Conservation (phyloP, 169 alveolate species). For the Besnoitia besnoiti region DNA sequence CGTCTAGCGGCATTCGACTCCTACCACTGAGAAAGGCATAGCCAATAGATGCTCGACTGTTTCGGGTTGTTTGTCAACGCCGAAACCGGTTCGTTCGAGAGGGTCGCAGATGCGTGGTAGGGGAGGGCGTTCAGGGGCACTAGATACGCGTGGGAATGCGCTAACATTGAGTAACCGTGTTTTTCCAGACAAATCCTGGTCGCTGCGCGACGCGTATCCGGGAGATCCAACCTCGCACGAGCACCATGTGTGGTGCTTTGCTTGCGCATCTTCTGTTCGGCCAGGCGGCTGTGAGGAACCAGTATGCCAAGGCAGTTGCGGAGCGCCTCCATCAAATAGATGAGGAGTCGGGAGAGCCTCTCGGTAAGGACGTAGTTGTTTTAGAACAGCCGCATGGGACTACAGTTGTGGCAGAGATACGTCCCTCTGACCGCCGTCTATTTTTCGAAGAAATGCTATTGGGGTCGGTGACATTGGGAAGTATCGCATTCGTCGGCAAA, state of each 20-base stretch:
- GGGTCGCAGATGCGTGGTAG: too few species aligned
- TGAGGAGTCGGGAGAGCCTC: not conserved
- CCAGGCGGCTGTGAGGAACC: not conserved
- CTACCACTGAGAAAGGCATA: too few species aligned
- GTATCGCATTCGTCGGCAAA: not conserved
- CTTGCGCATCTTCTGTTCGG: conserved; percentile 1
- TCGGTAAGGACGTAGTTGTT: not conserved
- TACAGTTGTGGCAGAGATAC: not conserved
- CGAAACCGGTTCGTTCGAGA: too few species aligned
- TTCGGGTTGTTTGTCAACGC: too few species aligned
- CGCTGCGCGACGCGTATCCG: too few species aligned
- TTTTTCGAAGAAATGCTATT: not conserved
- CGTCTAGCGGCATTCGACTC: too few species aligned
- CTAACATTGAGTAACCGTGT: too few species aligned
- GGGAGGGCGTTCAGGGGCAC: too few species aligned
- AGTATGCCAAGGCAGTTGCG: not conserved
- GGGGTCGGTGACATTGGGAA: not conserved
- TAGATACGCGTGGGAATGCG: too few species aligned
- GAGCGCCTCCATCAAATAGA: not conserved
- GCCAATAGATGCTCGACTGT: too few species aligned
- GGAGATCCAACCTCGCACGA: too few species aligned
- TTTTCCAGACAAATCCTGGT: too few species aligned
- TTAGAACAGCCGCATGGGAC: not conserved
- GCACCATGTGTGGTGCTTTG: not conserved
- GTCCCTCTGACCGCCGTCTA: not conserved